Conservation (phyloP, 2,329 filamentous ascomycete genomes). For the Ophiostoma pallidulum region DNA sequence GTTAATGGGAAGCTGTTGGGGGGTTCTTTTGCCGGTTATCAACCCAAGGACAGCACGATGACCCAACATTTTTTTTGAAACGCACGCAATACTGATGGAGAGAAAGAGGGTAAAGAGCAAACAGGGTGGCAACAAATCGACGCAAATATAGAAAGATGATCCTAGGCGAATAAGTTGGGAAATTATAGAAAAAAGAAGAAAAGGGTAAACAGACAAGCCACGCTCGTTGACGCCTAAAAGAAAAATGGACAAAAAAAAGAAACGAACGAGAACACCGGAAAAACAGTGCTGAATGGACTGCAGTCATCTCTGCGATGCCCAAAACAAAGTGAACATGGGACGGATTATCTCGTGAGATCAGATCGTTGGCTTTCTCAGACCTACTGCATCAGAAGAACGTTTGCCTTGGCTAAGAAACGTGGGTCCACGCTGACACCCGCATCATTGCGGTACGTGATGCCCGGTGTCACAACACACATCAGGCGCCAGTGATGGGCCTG, state of each 20-base stretch:
- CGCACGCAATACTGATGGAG: too few species aligned
- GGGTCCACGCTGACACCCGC: conserved; percentile 35
- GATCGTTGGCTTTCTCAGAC: not conserved
- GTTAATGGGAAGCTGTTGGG: too few species aligned
- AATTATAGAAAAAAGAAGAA: not conserved
- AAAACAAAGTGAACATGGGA: not conserved
- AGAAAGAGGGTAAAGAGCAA: too few species aligned
- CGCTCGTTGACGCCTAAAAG: not conserved
- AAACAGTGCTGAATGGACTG: too few species aligned
- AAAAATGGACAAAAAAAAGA: not conserved
- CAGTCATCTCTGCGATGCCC: too few species aligned
- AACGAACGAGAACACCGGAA: not conserved
- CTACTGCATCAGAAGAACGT: conserved; percentile 38
- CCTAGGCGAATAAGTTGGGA: too few species aligned
- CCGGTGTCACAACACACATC: conserved; percentile 45
- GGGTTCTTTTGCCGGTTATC: too few species aligned
- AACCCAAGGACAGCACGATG: too few species aligned
- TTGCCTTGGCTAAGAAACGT: conserved; percentile 35
- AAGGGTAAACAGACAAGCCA: not conserved
- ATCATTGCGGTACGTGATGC: conserved; percentile 45
- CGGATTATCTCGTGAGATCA: too few species aligned
- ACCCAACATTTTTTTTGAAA: too few species aligned
- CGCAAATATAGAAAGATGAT: too few species aligned
- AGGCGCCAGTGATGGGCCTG: conserved; percentile 43
- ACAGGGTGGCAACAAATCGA: too few species aligned